Conservation (phyloP, 345 rosid genomes). For the Punica granatum region DNA sequence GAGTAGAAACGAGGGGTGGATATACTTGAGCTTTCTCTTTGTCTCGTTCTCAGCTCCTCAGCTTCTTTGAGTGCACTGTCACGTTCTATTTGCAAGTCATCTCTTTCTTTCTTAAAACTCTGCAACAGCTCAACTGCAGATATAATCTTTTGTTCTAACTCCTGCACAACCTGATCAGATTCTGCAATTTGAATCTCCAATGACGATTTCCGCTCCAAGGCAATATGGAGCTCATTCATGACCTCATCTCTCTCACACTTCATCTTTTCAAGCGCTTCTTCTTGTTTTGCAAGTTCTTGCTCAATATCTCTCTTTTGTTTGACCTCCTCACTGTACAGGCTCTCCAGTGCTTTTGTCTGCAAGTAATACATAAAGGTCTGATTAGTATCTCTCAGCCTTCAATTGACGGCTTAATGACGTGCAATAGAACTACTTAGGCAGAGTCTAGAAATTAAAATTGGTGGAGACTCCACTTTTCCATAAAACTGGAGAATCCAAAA, state of each 20-base stretch:
- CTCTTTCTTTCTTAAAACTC: constrained; percentile 52
- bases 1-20: constrained; percentile 48
- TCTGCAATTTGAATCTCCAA: constrained; percentile 52
- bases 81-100: constrained; percentile 59
- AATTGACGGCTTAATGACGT: not conserved
- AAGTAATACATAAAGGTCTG: not conserved
- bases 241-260: constrained; percentile 38
- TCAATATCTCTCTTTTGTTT: constrained; percentile 63
- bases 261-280: constrained; percentile 42
- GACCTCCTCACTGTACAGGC: constrained; percentile 42
- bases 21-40: constrained; percentile 41
- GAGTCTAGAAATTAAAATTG: not conserved
- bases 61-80: constrained; percentile 80
- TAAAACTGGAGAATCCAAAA: no score
- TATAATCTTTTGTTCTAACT: constrained; percentile 68
- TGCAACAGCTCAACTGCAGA: constrained; percentile 71
- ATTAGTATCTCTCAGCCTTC: not conserved
- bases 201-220: constrained; percentile 33
- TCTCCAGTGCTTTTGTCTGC: constrained; percentile 60
- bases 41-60: constrained; percentile 59
- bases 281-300: constrained; percentile 48
- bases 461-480: no score
- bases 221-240: constrained; percentile 39
- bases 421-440: not conserved
- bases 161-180: constrained; percentile 40